Evolutionary conservation across 1,139 yeast genomes (phyloP).

Genomic region (Taphrina pruni): DNA sequence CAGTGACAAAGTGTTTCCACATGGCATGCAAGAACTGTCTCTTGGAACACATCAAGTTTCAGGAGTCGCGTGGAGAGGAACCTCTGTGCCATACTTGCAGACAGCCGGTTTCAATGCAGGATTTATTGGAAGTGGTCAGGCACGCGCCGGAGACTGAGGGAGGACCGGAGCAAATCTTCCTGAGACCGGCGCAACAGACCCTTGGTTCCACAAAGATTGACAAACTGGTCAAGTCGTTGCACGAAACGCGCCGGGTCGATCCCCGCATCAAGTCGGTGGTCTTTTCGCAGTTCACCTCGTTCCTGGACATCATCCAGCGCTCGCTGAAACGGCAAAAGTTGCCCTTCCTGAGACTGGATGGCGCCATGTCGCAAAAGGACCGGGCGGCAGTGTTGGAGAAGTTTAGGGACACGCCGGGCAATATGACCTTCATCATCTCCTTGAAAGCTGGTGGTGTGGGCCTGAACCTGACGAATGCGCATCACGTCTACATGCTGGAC

Average conservation of each 20-base stretch:
- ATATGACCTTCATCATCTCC: conserved; percentile 69
- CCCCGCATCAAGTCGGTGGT: conserved; percentile 80
- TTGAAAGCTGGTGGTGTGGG: conserved; percentile 97
- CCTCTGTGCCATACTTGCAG: conserved; percentile 56
- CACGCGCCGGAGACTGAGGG: conserved; percentile 29
- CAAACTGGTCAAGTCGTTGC: conserved; percentile 68
- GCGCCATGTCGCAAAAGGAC: conserved; percentile 71
- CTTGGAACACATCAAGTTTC: conserved; percentile 66
- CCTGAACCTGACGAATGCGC: conserved; percentile 82
- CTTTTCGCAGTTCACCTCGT: conserved; percentile 88
- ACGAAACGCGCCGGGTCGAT: conserved; percentile 59
- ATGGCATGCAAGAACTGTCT: conserved; percentile 76
- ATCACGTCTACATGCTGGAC: conserved; percentile 88
- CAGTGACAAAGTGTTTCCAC: conserved; percentile 82
- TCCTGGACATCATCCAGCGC: conserved; percentile 71
- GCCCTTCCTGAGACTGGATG: conserved; percentile 73
- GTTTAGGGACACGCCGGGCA: conserved; percentile 56
- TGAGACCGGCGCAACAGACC: conserved; percentile 45
- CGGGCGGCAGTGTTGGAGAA: conserved; percentile 66
- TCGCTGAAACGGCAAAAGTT: conserved; percentile 62
- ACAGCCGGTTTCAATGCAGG: conserved; percentile 48
- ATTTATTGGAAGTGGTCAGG: conserved; percentile 50
- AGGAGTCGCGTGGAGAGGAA: conserved; percentile 49
- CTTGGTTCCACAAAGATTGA: conserved; percentile 70
- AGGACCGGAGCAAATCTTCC: conserved; percentile 48